phyloP scores from a whole-genome alignment of 1,139 yeast species.

The Komagataea norvegica region DNA sequence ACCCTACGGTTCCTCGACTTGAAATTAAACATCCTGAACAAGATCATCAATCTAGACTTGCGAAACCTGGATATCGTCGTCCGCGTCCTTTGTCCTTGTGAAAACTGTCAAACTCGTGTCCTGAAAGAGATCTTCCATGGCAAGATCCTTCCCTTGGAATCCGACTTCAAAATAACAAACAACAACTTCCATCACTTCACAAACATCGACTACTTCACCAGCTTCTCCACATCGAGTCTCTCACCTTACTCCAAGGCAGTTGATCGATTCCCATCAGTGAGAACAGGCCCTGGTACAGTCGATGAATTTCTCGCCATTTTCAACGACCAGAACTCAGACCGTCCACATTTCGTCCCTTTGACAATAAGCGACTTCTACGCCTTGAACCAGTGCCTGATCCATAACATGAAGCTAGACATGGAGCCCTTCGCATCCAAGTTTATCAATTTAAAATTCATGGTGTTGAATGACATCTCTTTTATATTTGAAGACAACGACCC shows the following conservation, averaged over 20 bases:
- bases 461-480: conserved; percentile 37
- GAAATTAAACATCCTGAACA: conserved; percentile 23
- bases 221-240: conserved; percentile 31
- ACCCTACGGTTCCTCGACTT: conserved; percentile 35
- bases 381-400: conserved; percentile 34
- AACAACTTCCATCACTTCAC: conserved; percentile 29
- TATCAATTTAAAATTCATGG: conserved; percentile 32
- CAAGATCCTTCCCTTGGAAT: conserved; percentile 30
- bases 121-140: conserved; percentile 28
- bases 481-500: conserved; percentile 26
- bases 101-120: conserved; percentile 25
- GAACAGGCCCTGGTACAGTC: conserved; percentile 35
- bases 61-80: conserved; percentile 29
- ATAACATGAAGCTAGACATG: conserved; percentile 33
- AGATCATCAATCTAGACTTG: conserved; percentile 30
- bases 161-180: conserved; percentile 25
- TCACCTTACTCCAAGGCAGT: conserved; percentile 39
- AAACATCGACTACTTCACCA: conserved; percentile 32
- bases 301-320: conserved; percentile 30
- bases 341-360: conserved; percentile 26
- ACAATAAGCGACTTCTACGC: conserved; percentile 30
- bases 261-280: conserved; percentile 36
- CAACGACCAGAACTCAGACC: conserved; percentile 23
- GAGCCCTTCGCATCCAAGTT: conserved; percentile 32
- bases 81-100: conserved; percentile 31